Evolutionary conservation across 805 yeast genomes (phyloP).

Genomic region (Schwanniomyces polymorphus): DNA sequence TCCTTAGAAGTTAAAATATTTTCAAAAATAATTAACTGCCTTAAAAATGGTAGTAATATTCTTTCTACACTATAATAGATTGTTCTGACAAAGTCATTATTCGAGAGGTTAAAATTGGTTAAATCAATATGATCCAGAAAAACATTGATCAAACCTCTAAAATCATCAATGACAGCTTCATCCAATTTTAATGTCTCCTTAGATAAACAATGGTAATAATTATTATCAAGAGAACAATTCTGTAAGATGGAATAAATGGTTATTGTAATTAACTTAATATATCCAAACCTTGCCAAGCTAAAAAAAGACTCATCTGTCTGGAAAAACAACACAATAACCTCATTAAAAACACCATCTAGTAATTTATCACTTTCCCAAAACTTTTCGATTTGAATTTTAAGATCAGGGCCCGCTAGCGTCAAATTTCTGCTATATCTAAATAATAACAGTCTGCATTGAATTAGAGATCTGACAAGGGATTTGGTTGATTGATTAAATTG

Average conservation of each 20-base stretch:
- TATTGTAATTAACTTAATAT: slow-evolving; percentile 25
- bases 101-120: neutral
- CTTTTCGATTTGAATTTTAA: slow-evolving; percentile 15
- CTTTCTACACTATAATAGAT: slow-evolving; percentile 19
- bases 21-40: slow-evolving; percentile 32
- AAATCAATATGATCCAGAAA: slow-evolving; percentile 3
- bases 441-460: slow-evolving; percentile 39
- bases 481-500: slow-evolving; percentile 27
- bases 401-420: slow-evolving; percentile 8
- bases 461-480: slow-evolving; percentile 38
- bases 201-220: slow-evolving; percentile 3
- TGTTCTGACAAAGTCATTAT: slow-evolving; percentile 2
- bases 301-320: slow-evolving; percentile 47
- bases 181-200: neutral
- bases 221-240: slow-evolving; percentile 3
- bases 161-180: neutral
- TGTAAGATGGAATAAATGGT: slow-evolving; percentile 19
- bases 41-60: slow-evolving; percentile 30
- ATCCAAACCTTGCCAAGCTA: slow-evolving; percentile 31
- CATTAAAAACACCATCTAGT: slow-evolving; percentile 37
- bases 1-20: slow-evolving; percentile 31
- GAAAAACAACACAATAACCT: slow-evolving; percentile 38
- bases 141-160: neutral
- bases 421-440: slow-evolving; percentile 10
- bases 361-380: slow-evolving; percentile 23